Evolutionary conservation across 352 stramenopile genomes (phyloP).

Genomic region (Pythium chondricola): DNA sequence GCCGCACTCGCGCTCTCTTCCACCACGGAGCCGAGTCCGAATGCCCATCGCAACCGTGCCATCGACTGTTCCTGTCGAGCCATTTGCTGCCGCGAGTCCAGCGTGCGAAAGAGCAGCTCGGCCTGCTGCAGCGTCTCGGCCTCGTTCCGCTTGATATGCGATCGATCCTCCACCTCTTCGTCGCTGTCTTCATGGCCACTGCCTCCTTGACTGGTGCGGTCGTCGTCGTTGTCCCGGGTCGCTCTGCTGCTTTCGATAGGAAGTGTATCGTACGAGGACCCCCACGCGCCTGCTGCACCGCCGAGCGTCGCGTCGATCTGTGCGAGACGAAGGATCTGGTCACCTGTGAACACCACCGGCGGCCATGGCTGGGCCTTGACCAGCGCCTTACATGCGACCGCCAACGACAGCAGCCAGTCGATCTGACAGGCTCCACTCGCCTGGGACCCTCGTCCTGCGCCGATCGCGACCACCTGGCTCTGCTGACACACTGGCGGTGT

Average conservation of each 20-base stretch:
- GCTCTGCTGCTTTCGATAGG: not conserved
- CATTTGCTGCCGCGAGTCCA: constrained; percentile 22
- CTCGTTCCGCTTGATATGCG: constrained; percentile 36
- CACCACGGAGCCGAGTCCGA: not conserved
- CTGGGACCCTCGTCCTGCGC: not conserved
- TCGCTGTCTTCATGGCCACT: constrained; percentile 18
- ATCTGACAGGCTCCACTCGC: too few species aligned
- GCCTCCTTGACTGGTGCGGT: constrained; percentile 2
- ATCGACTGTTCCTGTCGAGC: constrained; percentile 1
- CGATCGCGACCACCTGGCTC: not conserved
- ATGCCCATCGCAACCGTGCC: not conserved
- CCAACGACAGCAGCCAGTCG: constrained; percentile 6
- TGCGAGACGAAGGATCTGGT: constrained; percentile 27
- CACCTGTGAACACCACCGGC: constrained; percentile 16
- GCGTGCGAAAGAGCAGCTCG: constrained; percentile 30
- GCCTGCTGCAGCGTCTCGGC: constrained; percentile 42
- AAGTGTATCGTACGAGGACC: not conserved
- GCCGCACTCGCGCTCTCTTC: constrained; percentile 1
- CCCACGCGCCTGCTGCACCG: not conserved
- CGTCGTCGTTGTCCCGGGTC: constrained; percentile 7
- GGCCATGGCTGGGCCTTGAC: constrained; percentile 5
- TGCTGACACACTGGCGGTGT: constrained; percentile 3
- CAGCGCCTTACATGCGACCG: not conserved
- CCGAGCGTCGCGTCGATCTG: constrained; percentile 24
- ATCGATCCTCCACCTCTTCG: constrained; percentile 12